Evolutionary conservation across 257 asterid species (phyloP).

Genomic region (Solanum neorickii): DNA sequence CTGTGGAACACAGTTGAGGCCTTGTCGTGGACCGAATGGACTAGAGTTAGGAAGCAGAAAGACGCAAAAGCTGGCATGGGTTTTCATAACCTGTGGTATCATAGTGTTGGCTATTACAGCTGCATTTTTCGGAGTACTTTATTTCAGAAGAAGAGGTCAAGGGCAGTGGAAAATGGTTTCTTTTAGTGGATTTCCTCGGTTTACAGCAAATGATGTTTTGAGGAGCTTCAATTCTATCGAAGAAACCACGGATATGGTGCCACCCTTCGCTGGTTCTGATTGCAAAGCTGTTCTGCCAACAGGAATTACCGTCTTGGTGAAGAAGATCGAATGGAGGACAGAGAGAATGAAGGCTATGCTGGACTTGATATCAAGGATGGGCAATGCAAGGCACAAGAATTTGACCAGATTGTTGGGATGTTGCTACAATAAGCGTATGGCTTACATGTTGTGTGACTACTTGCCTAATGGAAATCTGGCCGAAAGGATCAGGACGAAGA

Average conservation of each 20-base stretch:
- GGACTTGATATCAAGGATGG: constrained; percentile 38
- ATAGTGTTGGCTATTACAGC: constrained; percentile 36
- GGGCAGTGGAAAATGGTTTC: constrained; percentile 68
- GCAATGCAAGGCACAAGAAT: constrained; percentile 70
- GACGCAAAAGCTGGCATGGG: constrained; percentile 78
- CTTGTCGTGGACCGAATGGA: constrained; percentile 47
- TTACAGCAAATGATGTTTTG: constrained; percentile 67
- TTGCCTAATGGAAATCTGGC: constrained; percentile 57
- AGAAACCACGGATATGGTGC: constrained; percentile 15
- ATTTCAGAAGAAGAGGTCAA: constrained; percentile 35
- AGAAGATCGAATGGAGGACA: constrained; percentile 63
- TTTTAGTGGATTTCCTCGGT: constrained; percentile 62
- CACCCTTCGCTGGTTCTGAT: constrained; percentile 26
- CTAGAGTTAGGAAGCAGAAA: constrained; percentile 55
- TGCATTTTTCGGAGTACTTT: constrained; percentile 38
- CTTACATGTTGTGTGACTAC: constrained; percentile 69
- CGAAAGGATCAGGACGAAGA: constrained; percentile 39
- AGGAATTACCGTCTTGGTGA: constrained; percentile 68
- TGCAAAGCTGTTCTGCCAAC: constrained; percentile 74
- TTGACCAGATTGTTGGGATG: constrained; percentile 68
- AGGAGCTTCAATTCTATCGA: constrained; percentile 48
- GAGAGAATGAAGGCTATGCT: constrained; percentile 24
- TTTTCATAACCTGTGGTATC: constrained; percentile 61
- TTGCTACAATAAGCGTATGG: constrained; percentile 49
- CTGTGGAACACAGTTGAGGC: constrained; percentile 62